Conservation (phyloP, 306 rosid species). For the Biancaea sappan region DNA sequence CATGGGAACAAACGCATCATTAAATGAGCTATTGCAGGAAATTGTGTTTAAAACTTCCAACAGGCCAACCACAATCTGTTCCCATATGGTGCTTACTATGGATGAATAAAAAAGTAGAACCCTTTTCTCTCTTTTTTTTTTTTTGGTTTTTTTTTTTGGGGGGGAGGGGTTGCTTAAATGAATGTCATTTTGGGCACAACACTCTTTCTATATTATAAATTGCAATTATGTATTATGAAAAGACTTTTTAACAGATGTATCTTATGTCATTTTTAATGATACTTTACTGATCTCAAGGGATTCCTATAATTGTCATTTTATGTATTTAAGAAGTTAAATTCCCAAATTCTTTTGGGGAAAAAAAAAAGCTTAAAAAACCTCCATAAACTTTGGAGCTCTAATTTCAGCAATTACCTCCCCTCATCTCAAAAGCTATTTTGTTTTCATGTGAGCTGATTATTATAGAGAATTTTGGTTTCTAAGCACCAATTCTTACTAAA, state of each 20-base stretch:
- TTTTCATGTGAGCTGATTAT: not conserved
- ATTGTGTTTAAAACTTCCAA: conserved; percentile 1
- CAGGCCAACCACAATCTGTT: not conserved
- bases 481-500: not conserved
- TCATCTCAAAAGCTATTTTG: not conserved
- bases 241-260: conserved; percentile 7
- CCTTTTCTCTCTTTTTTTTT: not conserved
- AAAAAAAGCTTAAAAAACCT: not conserved
- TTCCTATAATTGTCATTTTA: conserved; percentile 1
- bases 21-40: conserved; percentile 20
- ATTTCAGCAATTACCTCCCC: not conserved
- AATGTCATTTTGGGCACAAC: not conserved
- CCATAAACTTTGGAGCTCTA: not conserved
- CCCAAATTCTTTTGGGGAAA: not conserved
- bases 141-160: no score
- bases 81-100: conserved; percentile 21
- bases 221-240: not conserved
- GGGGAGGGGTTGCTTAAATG: not conserved
- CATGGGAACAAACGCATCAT: conserved; percentile 30
- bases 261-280: not conserved
- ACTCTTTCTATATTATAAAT: conserved; percentile 1
- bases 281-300: conserved; percentile 8
- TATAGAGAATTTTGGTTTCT: not conserved
- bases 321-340: not conserved
- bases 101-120: not conserved